Evolutionary conservation across 139 green algal genomes (phyloP), one percentile per base, ranked within the genome.

Genomic region (Chlorella sp.): DNA sequence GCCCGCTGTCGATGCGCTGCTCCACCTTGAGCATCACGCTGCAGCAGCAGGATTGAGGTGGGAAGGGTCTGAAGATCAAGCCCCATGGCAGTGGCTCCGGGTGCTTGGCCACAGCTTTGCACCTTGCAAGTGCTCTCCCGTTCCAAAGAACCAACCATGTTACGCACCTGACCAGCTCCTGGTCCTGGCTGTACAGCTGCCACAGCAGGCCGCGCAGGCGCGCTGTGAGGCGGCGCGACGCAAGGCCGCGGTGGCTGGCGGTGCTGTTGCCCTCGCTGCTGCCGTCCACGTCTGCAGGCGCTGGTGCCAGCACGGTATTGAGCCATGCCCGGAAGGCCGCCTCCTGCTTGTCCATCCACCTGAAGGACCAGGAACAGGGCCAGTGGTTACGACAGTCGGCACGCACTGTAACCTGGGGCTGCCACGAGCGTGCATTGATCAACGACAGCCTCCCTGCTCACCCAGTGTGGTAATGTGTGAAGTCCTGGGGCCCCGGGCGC

Each of bases 331-430:
- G 79, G 83, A 95, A 94, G 0, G 92, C 93, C 1, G 71, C 39
- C 80, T 97, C 92, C 85, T 96, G 93, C 85, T 95, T 94, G 34
- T 94, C 88, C 86, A 95, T 86, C 81, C 81, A 86, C 21, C 69
- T 75, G 69, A 1, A 9, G 16, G 11, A 55, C 12, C 6, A 28
- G 17, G 21, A 30, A 6, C 13, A 21, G 51, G n/a, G n/a, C n/a
- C n/a, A n/a, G n/a, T n/a, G n/a, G n/a, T n/a, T n/a, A n/a, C n/a
- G n/a, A n/a, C n/a, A n/a, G n/a, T n/a, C n/a, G n/a, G n/a, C n/a
- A n/a, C n/a, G 51, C 51, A 60, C 44, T 51, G 51, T 2, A 60
- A 21, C 13, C 13, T 18, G 13, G 12, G 12, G 12, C 51, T 23
- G 51, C 12, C 18, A 20, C 7, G 51, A 20, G 11, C 13, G 51